Percentiles rank a stretch among this genome's conserved stretches.
These are phyloP conservation scores for Pulveroboletus sp. DNA, from an alignment of 768 basidiomycete species.

Conservation along the genomic window DNA sequence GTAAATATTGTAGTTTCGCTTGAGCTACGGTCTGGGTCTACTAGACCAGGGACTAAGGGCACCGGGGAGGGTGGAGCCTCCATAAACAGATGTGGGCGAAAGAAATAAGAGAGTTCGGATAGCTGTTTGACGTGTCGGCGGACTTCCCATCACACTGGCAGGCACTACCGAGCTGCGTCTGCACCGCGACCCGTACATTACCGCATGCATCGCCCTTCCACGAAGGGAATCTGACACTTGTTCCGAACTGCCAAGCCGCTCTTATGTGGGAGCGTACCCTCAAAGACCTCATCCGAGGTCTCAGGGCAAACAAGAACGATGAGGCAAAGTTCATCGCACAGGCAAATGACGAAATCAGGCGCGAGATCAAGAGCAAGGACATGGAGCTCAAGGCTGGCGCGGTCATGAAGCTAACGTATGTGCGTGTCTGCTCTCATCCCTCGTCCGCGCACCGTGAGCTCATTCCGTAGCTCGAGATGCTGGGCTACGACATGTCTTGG, in stretches of 20 bases:
- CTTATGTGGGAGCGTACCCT: slow-evolving; percentile 95
- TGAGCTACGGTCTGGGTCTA: slow-evolving; percentile 48
- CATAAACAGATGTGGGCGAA: slow-evolving; percentile 29
- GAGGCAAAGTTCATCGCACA: slow-evolving; percentile 88
- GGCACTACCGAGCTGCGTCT: background rate
- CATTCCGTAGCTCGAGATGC: slow-evolving; percentile 81
- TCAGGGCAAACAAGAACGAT: slow-evolving; percentile 93
- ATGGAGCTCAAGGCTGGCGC: slow-evolving; percentile 97
- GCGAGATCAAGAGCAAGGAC: slow-evolving; percentile 88
- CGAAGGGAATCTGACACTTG: background rate
- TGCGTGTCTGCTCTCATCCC: slow-evolving; percentile 41
- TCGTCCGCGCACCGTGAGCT: slow-evolving; percentile 1
- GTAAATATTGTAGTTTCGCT: slow-evolving; percentile 76
- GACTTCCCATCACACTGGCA: no score
- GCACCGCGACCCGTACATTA: background rate
- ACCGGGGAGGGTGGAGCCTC: slow-evolving; percentile 36
- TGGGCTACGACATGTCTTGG: slow-evolving; percentile 92
- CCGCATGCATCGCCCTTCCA: background rate
- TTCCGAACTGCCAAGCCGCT: background rate
- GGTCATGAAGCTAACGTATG: slow-evolving; percentile 93
- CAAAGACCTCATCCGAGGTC: slow-evolving; percentile 91
- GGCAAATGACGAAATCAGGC: slow-evolving; percentile 90
- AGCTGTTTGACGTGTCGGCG: background rate
- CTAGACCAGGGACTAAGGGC: slow-evolving; percentile 22
- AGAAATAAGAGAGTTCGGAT: background rate